Conservation (phyloP, 257 asterid genomes). For the Echium plantagineum region DNA sequence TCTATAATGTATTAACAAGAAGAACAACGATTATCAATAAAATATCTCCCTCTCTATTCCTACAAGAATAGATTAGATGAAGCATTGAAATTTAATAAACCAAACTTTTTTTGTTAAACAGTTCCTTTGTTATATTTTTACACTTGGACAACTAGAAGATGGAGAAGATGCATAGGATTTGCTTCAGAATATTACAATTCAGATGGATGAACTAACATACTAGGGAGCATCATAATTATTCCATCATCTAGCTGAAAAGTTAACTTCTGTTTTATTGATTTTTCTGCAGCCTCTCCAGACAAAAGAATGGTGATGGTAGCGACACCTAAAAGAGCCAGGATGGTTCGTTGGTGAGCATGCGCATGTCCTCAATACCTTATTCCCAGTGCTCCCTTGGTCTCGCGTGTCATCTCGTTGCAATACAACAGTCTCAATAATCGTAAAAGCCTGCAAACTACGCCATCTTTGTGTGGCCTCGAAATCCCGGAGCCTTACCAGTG, state of each 20-base stretch:
- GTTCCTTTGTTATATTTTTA: no score
- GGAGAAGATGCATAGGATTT: not conserved
- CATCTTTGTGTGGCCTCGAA: not conserved
- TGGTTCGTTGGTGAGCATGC: constrained; percentile 19
- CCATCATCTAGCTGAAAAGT: not conserved
- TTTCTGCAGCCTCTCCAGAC: constrained; percentile 9
- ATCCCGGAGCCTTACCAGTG: not conserved
- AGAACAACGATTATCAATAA: no score
- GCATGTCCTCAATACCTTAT: constrained; percentile 3
- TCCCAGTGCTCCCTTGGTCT: not conserved
- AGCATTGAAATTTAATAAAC: no score
- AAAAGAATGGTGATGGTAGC: constrained; percentile 13
- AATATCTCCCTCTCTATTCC: no score
- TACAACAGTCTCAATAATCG: not conserved
- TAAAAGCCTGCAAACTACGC: not conserved
- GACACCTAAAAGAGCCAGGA: constrained; percentile 24
- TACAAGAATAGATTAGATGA: no score
- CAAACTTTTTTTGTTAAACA: no score
- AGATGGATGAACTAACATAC: not conserved
- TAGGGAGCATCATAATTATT: no score
- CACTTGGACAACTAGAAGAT: not conserved
- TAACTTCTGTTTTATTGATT: not conserved
- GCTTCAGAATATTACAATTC: not conserved
- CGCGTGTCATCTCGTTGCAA: not conserved
- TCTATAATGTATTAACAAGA: no score